Percentiles rank a stretch among this genome's conserved stretches.
phyloP scores from a whole-genome alignment of 345 rosid genomes.

The Mercurialis annua region DNA sequence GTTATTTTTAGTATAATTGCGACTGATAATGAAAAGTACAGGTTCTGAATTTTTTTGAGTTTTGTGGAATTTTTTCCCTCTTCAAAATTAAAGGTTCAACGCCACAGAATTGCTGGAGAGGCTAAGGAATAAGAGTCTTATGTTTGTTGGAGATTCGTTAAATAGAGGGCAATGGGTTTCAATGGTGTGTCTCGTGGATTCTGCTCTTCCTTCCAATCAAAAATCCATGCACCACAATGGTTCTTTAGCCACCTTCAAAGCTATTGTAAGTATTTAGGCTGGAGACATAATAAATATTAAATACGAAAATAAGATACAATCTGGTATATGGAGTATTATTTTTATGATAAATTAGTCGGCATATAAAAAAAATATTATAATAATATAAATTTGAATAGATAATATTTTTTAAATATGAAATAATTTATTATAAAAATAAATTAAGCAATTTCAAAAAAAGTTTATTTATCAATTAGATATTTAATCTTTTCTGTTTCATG shows the following conservation, averaged over 20 bases:
- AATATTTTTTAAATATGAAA: no score
- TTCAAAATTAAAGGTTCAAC: conserved; percentile 24
- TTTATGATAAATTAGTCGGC: no score
- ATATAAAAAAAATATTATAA: no score
- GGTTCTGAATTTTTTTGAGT: conserved; percentile 3
- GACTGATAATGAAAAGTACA: not conserved
- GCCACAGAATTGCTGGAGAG: conserved; percentile 28
- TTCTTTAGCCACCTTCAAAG: conserved; percentile 51
- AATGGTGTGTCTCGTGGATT: conserved; percentile 29
- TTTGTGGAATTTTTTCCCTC: not conserved
- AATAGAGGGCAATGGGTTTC: conserved; percentile 35
- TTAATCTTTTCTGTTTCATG: no score
- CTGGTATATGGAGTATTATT: no score
- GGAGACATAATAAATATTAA: no score
- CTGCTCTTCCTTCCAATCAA: conserved; percentile 16
- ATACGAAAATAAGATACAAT: no score
- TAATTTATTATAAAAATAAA: no score
- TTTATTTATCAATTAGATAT: no score
- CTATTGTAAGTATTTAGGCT: conserved; percentile 31
- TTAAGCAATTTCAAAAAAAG: no score
- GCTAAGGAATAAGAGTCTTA: conserved; percentile 30
- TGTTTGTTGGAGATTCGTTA: conserved; percentile 26
- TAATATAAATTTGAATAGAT: no score
- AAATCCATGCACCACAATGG: conserved; percentile 61
- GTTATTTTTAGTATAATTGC: not conserved